Evolutionary conservation across 1,284 basidiomycete genomes (phyloP).

Genomic region (Pascua guehoae): DNA sequence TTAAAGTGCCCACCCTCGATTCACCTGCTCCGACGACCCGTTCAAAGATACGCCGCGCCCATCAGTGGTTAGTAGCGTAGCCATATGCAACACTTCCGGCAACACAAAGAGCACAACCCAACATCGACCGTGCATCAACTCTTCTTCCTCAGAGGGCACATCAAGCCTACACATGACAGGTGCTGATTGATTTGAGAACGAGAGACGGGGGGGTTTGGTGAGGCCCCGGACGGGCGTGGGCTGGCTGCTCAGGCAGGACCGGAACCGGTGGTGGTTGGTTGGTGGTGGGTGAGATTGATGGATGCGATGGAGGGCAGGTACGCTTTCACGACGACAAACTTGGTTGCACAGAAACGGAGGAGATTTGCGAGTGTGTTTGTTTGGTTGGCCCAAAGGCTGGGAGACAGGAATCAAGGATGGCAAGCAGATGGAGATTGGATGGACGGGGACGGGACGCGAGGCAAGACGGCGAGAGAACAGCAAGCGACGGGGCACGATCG

Average conservation of each 20-base stretch:
- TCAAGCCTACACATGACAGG: slow-evolving; percentile 6
- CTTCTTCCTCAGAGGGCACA: not conserved
- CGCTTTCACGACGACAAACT: not conserved
- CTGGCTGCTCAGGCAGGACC: not conserved
- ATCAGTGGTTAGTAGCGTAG: not conserved
- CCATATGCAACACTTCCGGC: not conserved
- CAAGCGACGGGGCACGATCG: not conserved
- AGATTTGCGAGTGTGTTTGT: not conserved
- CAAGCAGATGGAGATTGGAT: not conserved
- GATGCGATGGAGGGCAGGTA: slow-evolving; percentile 3
- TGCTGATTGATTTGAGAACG: not conserved
- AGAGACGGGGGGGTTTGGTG: not conserved
- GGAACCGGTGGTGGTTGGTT: not conserved
- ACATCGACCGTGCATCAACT: slow-evolving; percentile 11
- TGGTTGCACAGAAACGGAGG: not conserved
- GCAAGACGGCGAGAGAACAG: not conserved
- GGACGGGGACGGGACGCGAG: not conserved
- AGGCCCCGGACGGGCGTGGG: not conserved
- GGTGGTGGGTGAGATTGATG: slow-evolving; percentile 1
- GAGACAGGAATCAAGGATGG: not conserved
- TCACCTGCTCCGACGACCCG: too few relatives aligned
- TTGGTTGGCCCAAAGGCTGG: not conserved
- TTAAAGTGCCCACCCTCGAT: too few relatives aligned
- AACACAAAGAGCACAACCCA: slow-evolving; percentile 7
- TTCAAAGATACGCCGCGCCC: too few relatives aligned